A percentile compares a stretch with the other conserved stretches of the same genome.
phyloP scores from a whole-genome alignment of 1,284 basidiomycete genomes.

The Trichosporon coremiiforme region DNA sequence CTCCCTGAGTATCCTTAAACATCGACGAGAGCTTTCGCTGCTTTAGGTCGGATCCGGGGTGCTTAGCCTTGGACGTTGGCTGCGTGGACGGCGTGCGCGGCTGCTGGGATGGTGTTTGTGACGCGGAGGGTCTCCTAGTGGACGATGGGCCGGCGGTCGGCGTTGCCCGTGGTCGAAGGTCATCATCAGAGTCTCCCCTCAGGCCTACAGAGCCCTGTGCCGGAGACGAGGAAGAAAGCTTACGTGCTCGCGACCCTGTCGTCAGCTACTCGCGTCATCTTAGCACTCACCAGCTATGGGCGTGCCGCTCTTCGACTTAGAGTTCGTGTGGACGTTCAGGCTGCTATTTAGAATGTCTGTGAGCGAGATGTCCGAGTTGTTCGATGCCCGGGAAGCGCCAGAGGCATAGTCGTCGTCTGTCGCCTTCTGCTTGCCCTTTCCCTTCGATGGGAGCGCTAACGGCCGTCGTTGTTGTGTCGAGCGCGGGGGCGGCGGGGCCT shows the following conservation, averaged over 20 bases:
- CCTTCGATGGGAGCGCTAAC: not conserved
- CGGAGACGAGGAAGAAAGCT: not conserved
- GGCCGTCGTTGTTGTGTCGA: not conserved
- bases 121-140: not conserved
- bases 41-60: not conserved
- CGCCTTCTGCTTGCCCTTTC: slow-evolving; percentile 4
- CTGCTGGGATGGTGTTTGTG: not conserved
- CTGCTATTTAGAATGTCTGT: not conserved
- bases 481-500: slow-evolving; percentile 2
- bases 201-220: not conserved
- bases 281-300: slow-evolving; percentile 7
- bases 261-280: not conserved
- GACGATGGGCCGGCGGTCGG: not conserved
- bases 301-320: not conserved
- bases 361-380: not conserved
- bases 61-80: not conserved
- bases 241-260: not conserved
- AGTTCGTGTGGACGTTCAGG: not conserved
- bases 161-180: not conserved
- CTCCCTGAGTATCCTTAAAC: slow-evolving; percentile 2
- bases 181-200: not conserved
- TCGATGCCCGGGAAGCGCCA: not conserved
- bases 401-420: not conserved
- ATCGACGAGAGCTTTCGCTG: not conserved
- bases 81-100: not conserved